These are phyloP conservation scores for Penicillium steckii DNA, from an alignment of 495 filamentous ascomycete genomes.

Conservation along the genomic window DNA sequence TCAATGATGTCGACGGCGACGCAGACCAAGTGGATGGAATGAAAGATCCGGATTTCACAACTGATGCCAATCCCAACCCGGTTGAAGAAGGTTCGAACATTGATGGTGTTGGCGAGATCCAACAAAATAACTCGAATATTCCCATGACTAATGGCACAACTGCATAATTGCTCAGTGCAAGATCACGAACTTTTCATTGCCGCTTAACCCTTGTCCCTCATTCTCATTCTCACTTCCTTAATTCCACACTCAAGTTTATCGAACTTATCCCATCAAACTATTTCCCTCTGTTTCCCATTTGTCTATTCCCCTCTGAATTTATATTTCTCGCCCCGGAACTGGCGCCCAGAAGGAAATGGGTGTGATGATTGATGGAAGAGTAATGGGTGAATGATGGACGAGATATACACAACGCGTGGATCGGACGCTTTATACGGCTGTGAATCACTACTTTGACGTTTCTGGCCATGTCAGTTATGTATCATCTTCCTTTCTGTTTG, in stretches of 20 bases:
- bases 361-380: neutral
- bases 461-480: neutral
- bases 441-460: neutral
- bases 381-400: neutral
- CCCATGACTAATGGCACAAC: constrained; percentile 38
- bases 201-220: neutral
- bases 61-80: constrained; percentile 17
- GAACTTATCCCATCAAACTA: neutral
- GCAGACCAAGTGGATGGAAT: constrained; percentile 23
- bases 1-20: constrained; percentile 32
- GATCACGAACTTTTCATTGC: neutral
- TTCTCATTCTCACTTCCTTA: neutral
- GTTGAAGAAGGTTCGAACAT: constrained; percentile 17
- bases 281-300: neutral
- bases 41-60: constrained; percentile 20
- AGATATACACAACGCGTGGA: neutral
- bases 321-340: neutral
- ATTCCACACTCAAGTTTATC: too few species aligned
- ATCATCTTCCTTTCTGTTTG: neutral
- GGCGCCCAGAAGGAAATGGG: neutral
- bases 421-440: too few species aligned
- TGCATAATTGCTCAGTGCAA: constrained; percentile 7
- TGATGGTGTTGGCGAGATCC: constrained; percentile 12
- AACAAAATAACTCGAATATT: constrained; percentile 8
- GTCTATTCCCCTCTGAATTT: neutral